A percentile compares a stretch with the other conserved stretches of the same genome.
phyloP scores from a whole-genome alignment of 2,329 filamentous ascomycete genomes.

The Ophiostoma quercus region DNA sequence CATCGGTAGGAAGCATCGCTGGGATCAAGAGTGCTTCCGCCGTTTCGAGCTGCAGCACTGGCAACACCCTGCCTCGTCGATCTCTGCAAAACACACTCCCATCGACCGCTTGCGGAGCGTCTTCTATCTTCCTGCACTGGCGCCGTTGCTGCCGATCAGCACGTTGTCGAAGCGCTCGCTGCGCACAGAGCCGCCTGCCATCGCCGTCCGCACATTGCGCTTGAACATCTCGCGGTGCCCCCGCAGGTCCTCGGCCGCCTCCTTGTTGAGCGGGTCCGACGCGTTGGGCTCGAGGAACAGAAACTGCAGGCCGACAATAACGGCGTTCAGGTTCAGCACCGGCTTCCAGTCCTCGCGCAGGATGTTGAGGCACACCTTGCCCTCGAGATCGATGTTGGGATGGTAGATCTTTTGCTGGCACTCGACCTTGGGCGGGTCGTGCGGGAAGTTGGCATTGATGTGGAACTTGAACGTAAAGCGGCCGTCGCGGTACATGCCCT shows the following conservation, averaged over 20 bases:
- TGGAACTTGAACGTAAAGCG: slow-evolving; percentile 84
- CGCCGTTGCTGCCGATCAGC: not conserved
- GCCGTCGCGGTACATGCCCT: slow-evolving; percentile 82
- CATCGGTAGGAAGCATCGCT: not conserved
- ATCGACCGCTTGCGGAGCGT: not conserved
- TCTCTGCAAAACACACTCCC: not conserved
- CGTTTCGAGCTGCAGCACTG: not conserved
- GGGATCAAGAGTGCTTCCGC: no score
- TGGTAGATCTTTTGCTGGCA: slow-evolving; percentile 99
- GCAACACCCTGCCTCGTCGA: not conserved
- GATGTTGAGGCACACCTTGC: slow-evolving; percentile 97
- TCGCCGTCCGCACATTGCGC: slow-evolving; percentile 77
- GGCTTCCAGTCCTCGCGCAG: slow-evolving; percentile 98
- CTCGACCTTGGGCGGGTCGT: slow-evolving; percentile 95
- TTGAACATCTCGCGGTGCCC: slow-evolving; percentile 83
- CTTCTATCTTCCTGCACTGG: not conserved
- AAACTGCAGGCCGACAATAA: slow-evolving; percentile 96
- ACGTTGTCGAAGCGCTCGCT: slow-evolving; percentile 74
- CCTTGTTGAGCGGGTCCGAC: slow-evolving; percentile 96
- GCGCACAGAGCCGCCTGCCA: slow-evolving; percentile 73
- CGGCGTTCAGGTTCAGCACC: slow-evolving; percentile 90
- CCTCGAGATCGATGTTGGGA: slow-evolving; percentile 95
- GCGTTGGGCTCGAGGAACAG: slow-evolving; percentile 97
- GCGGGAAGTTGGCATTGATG: slow-evolving; percentile 92
- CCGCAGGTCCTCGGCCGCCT: slow-evolving; percentile 88